Evolutionary conservation across 208 protist species (phyloP), one percentile per base, ranked within the genome.

Genomic region (Crithidia sp.): DNA sequence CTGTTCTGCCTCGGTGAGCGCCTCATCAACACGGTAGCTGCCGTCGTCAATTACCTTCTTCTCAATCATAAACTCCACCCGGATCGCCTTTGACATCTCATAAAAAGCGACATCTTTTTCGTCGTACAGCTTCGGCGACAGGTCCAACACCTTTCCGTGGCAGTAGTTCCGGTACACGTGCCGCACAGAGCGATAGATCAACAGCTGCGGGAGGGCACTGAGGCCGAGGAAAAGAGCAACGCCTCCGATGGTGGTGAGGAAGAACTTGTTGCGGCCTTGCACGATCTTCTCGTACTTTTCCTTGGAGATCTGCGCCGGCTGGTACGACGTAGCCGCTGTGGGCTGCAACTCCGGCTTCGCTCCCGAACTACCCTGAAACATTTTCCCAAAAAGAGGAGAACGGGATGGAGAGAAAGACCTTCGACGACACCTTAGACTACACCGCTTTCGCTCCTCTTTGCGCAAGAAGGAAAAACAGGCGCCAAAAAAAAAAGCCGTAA

Each of bases 261-360:
- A 87, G 75, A 92, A 95, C 7, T 82, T 68, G 70, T 92, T 95
- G 54, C 86, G 67, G 2, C 87, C 87, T 17, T 87, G 78, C 0
- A 85, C 82, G 64, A 95, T 83, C 49, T 82, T 89, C n/a, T 87
- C 79, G 66, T 95, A 95, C 74, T 95, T 95, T 5, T 92, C 87
- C 62, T 83, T 82, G 56, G 90, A 71, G 43, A 95, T 85, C 39
- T 86, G 69, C 9, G 79, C 72, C 8, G 81, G 84, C 17, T 86
- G 71, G 44, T 90, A 88, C 1, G 67, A 79, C 41, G 57, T 63
- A 9, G 78, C 49, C 14, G 68, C 68, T 2, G 49, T 44, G 7
- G 73, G 40, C 60, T 57, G 19, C n/a, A 71, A 62, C 44, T 79
- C 74, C n/a, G 71, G 61, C 55, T 50, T 79, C 19, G 59, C 67